These are phyloP conservation scores for Fusarium sp. DNA, from an alignment of 2,329 filamentous ascomycete species.

Conservation along the genomic window DNA sequence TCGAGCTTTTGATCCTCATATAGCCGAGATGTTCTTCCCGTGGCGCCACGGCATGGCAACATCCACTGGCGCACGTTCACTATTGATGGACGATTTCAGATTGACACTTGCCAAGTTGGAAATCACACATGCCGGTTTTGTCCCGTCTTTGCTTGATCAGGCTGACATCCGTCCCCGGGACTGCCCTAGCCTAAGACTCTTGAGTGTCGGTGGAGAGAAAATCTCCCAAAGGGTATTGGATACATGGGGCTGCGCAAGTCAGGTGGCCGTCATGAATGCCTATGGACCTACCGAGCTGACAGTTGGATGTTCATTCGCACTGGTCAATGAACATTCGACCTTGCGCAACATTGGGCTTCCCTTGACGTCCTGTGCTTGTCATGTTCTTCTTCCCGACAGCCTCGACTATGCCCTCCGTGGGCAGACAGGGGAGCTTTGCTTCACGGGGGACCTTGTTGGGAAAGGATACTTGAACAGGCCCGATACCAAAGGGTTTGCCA, in stretches of 20 bases:
- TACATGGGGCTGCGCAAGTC: background rate
- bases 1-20: constrained; percentile 9
- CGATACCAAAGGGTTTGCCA: background rate
- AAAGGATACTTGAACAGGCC: background rate
- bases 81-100: background rate
- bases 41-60: background rate
- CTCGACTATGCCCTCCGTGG: background rate
- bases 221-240: background rate
- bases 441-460: background rate
- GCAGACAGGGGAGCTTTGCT: background rate
- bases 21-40: background rate
- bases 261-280: background rate
- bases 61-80: background rate
- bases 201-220: background rate
- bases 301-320: background rate
- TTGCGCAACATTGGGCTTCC: background rate
- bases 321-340: background rate
- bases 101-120: background rate
- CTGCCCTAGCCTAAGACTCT: background rate
- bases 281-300: background rate
- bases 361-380: background rate
- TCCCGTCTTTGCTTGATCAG: background rate
- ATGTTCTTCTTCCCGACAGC: background rate
- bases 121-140: background rate
- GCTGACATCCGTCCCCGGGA: background rate